A percentile compares a stretch with the other conserved stretches of the same genome.
Conservation (phyloP, 208 protist genomes). For the Blechomonas ayalai region DNA sequence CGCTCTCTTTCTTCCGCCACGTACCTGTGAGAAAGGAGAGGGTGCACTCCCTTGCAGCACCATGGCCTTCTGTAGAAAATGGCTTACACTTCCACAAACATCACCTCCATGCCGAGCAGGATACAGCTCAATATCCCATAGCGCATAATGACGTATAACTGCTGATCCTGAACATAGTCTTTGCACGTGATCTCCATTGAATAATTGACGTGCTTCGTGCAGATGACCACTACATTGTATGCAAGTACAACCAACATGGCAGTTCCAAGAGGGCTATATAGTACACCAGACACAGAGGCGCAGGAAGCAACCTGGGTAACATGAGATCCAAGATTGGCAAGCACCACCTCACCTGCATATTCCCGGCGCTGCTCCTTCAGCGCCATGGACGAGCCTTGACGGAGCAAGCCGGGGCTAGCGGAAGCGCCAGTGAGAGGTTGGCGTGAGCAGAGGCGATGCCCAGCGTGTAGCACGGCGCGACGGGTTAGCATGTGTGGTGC, state of each 20-base stretch:
- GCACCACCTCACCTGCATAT: slow-evolving; percentile 24
- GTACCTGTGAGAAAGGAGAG: background rate
- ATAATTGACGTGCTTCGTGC: slow-evolving; percentile 78
- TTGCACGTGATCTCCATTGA: slow-evolving; percentile 82
- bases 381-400: slow-evolving; percentile 4
- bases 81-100: slow-evolving; percentile 79
- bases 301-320: slow-evolving; percentile 41
- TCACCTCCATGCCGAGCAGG: slow-evolving; percentile 74
- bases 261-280: slow-evolving; percentile 76
- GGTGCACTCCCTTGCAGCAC: background rate
- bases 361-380: slow-evolving; percentile 18
- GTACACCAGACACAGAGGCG: slow-evolving; percentile 51
- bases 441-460: slow-evolving; percentile 10
- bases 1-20: no score
- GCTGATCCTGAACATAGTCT: slow-evolving; percentile 88
- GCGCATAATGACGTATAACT: slow-evolving; percentile 74
- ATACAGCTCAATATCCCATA: slow-evolving; percentile 79
- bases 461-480: slow-evolving; percentile 13
- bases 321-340: slow-evolving; percentile 55
- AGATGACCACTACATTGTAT: slow-evolving; percentile 83
- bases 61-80: background rate
- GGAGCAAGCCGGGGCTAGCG: slow-evolving; percentile 2
- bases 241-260: slow-evolving; percentile 65
- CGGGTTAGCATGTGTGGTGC: slow-evolving; percentile 23
- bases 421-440: slow-evolving; percentile 5